Base-by-base conservation (phyloP, 2,329 filamentous ascomycete genomes). In the Trichophyton verrucosum region DNA sequence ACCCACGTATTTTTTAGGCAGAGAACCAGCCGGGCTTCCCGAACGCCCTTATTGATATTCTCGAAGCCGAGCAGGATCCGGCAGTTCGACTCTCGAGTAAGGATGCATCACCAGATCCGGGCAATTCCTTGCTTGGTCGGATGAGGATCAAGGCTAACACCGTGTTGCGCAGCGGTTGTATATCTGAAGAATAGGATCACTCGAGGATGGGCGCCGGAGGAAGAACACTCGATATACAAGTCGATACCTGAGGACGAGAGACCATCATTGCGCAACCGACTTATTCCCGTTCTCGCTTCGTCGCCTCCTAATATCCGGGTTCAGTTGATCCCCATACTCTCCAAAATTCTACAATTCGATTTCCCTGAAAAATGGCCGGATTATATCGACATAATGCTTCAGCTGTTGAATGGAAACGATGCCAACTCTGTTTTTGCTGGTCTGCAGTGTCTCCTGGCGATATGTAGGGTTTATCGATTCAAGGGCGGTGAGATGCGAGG, bases 161-260 rank as follows among this genome's bases (percentile, higher is more conserved):
- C 44, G 63, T 61, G 24, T 61, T 44, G 58, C 44, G 49, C 75
- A 96, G 92, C 91, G 71, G 91, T 92, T 71, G 89, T 99, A 68
- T 99, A 97, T 77, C 85, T 97, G 74, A 99, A 99, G 80, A 97
- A 99, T 78, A 88, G 91, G 72, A 88, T 97, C 74, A 92, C 88
- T 74, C 88, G 91, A 72, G 91, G 89, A 69, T 99, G 94, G 94
- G 82, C 86, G 61, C 85, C 83, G 64, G 81, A 82, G 70, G 89
- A 95, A 66, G 87, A 92, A 66, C 85, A 82, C 71, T 82, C 86
- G 64, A 82, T 83, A 69, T 85, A 87, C 68, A 85, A 84, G 68
- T 79, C 86, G 68, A 94, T 96, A 76, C 82, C 88, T 68, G 92
- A 97, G 72, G 85, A 88, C 63, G 94, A 96, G 76, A 96, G 96